Conservation (phyloP, 805 yeast species). For the Metschnikowia arizonensis region DNA sequence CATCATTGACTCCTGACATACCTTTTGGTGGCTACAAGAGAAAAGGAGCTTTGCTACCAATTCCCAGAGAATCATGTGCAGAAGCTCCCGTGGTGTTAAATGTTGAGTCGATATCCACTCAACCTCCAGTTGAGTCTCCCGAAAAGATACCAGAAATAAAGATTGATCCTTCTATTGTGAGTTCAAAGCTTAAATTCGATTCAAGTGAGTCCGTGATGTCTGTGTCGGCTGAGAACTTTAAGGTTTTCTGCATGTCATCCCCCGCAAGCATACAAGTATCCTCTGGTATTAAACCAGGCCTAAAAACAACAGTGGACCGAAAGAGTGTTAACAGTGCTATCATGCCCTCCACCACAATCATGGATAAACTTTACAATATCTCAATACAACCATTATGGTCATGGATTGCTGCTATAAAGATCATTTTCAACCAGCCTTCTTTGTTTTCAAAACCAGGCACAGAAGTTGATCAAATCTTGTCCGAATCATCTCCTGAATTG, state of each 20-base stretch:
- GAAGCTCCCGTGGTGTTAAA: constrained; percentile 16
- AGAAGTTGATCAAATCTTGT: not conserved
- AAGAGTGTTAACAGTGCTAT: constrained; percentile 14
- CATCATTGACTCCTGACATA: constrained; percentile 21
- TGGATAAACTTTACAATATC: constrained; percentile 19
- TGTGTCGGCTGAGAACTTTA: constrained; percentile 25
- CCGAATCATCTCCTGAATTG: not conserved
- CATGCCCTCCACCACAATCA: constrained; percentile 19
- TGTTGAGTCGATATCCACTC: constrained; percentile 11
- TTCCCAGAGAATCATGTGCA: constrained; percentile 10
- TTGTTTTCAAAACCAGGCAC: constrained; percentile 28
- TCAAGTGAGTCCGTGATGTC: constrained; percentile 8
- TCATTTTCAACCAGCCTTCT: constrained; percentile 25
- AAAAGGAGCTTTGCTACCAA: constrained; percentile 8
- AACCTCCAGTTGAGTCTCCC: not conserved
- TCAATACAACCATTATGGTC: constrained; percentile 42
- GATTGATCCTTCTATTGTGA: constrained; percentile 5
- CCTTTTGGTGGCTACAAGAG: constrained; percentile 17
- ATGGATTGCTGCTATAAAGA: constrained; percentile 36
- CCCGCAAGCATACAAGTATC: constrained; percentile 18
- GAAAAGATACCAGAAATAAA: constrained; percentile 7
- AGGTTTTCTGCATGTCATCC: constrained; percentile 25
- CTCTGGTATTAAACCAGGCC: constrained; percentile 13
- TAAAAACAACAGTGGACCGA: constrained; percentile 19
- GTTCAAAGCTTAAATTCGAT: not conserved